These are phyloP conservation scores for Colletotrichum caudatum DNA, from an alignment of 2,329 filamentous ascomycete genomes.

Conservation along the genomic window DNA sequence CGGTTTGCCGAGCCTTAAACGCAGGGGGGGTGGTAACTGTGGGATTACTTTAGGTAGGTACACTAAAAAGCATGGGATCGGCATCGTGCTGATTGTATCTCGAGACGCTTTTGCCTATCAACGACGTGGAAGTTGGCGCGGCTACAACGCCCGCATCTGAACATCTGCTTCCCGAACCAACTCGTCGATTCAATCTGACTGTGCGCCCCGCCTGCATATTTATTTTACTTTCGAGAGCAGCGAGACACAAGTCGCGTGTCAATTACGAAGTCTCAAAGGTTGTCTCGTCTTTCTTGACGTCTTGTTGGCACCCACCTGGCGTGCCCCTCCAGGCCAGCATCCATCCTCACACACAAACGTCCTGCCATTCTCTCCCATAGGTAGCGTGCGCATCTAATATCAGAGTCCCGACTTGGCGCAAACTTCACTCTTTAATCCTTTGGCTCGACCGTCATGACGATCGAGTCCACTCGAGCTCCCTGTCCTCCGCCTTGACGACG, in stretches of 20 bases:
- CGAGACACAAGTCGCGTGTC: background rate
- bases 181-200: conserved; percentile 7
- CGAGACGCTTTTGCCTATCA: conserved; percentile 35
- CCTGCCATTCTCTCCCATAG: background rate
- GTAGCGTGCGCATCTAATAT: conserved; percentile 20
- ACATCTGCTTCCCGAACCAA: conserved; percentile 32
- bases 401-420: conserved; percentile 34
- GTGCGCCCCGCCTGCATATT: background rate
- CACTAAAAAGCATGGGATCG: conserved; percentile 33
- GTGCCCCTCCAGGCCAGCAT: conserved; percentile 21
- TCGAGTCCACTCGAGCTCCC: conserved; percentile 35
- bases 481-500: conserved; percentile 41
- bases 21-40: conserved; percentile 33
- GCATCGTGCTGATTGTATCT: conserved; percentile 33
- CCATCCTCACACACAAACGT: conserved; percentile 26
- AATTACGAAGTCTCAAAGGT: background rate
- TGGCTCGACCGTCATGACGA: conserved; percentile 42
- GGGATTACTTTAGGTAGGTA: conserved; percentile 22
- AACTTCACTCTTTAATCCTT: conserved; percentile 21
- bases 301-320: background rate
- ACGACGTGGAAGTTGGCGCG: conserved; percentile 39
- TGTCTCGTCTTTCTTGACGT: background rate
- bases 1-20: conserved; percentile 21
- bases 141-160: conserved; percentile 27
- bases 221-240: background rate